A percentile compares a stretch with the other conserved stretches of the same genome.
Evolutionary conservation across 2,329 filamentous ascomycete species (phyloP).

Genomic region (Verticillium longisporum): DNA sequence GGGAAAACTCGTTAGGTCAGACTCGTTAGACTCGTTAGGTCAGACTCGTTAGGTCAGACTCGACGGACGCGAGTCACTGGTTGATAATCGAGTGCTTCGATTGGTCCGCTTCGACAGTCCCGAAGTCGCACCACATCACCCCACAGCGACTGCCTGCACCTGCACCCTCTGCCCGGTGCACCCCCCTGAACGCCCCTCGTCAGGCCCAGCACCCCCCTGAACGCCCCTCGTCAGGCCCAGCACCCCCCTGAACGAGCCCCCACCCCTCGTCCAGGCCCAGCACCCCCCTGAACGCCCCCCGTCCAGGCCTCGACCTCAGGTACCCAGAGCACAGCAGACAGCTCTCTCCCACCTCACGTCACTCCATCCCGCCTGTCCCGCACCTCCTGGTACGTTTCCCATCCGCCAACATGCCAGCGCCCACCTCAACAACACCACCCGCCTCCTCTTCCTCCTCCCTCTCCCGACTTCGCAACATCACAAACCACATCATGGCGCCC

Average conservation of each 20-base stretch:
- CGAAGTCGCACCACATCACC: background rate
- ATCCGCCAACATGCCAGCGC: conserved; percentile 13
- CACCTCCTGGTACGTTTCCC: conserved; percentile 20
- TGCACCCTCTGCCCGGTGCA: too few relatives aligned
- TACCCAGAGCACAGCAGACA: too few relatives aligned
- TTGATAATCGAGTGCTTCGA: background rate
- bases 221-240: too few relatives aligned
- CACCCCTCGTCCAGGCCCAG: too few relatives aligned
- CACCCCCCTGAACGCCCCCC: too few relatives aligned
- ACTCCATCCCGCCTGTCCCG: conserved; percentile 21
- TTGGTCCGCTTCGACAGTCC: background rate
- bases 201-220: too few relatives aligned
- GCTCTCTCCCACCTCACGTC: background rate
- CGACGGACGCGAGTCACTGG: background rate
- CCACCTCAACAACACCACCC: conserved; percentile 6
- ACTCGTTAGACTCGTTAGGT: too few relatives aligned
- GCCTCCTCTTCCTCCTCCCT: conserved; percentile 38
- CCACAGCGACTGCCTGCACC: too few relatives aligned
- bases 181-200: too few relatives aligned
- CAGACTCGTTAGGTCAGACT: background rate
- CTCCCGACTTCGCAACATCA: conserved; percentile 53
- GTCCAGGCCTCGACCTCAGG: too few relatives aligned
- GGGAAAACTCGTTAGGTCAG: too few relatives aligned
- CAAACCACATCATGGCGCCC: conserved; percentile 61
- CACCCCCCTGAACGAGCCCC: too few relatives aligned